Base-by-base conservation (phyloP, 305 asterid genomes). In the Rubia tinctorum region DNA sequence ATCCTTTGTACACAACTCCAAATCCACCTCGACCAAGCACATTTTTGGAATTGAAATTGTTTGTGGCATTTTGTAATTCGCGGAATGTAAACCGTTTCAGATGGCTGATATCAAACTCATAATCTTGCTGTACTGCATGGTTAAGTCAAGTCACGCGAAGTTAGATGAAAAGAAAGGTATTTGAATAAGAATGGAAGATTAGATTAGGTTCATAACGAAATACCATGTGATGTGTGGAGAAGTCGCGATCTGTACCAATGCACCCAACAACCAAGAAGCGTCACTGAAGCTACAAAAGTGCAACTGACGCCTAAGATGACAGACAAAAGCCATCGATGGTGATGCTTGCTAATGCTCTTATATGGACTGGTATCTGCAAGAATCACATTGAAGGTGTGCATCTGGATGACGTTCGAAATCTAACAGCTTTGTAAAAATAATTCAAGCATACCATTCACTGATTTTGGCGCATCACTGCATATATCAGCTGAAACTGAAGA, bases 11-110 rank as follows among this genome's bases (percentile, higher is more conserved):
- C 78, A 93, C 97, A 15, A 93, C 91, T 69, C 98, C 98, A 45
- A 90, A 93, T 71, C 98, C 98, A 74, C 98, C 98, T 82, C 85
- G 94, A 59, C 98, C 98, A 25, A 93, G 84, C 25, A 91, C 82
- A 78, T 93, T 91, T 80, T 85, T 93, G 12, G 90, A 83, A 81
- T 78, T 91, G 91, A 93, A 93, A 83, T 88, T 86, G 87, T 76
- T 84, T 0, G 98, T 93, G 23, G 97, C 97, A 70, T 63, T 71
- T 84, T 90, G 98, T 30, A 93, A 69, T 77, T 93, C 96, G 12
- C 96, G 96, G 22, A 91, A 74, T 14, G 98, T 66, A 76, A 93
- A 91, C 84, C 95, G 86, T 77, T 84, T 88, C 58, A 91, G 75
- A 74, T 90, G 87, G 44, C 95, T 94, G 40, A 87, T 81, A 43